A percentile compares a stretch with the other conserved stretches of the same genome.
These are phyloP conservation scores for Xylariaceae sp. DNA, from an alignment of 2,329 filamentous ascomycete species.

Conservation along the genomic window DNA sequence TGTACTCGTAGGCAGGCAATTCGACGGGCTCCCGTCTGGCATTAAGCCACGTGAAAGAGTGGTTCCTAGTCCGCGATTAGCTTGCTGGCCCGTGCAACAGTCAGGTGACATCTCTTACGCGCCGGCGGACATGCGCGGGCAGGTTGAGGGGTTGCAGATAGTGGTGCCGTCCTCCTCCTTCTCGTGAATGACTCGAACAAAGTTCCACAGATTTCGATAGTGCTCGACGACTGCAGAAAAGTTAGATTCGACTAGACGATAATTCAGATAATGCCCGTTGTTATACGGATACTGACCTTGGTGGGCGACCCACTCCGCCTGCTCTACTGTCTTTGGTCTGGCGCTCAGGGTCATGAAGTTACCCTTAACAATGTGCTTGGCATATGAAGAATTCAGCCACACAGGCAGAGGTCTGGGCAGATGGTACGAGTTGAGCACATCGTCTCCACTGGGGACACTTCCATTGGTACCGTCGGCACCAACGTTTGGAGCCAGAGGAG, in stretches of 20 bases:
- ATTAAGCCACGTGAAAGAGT: conserved; percentile 96
- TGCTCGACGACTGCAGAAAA: conserved; percentile 72
- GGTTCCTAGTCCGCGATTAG: conserved; percentile 50
- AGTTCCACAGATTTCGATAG: conserved; percentile 81
- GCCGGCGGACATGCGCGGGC: conserved; percentile 91
- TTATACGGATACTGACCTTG: conserved; percentile 58
- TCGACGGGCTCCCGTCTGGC: conserved; percentile 81
- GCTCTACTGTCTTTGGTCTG: conserved; percentile 86
- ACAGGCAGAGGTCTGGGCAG: conserved; percentile 63
- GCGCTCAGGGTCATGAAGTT: conserved; percentile 96
- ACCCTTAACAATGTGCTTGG: conserved; percentile 87
- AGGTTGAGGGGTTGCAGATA: conserved; percentile 78
- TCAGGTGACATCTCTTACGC: conserved; percentile 52
- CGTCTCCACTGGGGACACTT: conserved; percentile 46
- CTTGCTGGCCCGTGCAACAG: background rate
- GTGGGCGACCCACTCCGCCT: conserved; percentile 93
- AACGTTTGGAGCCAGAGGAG: conserved; percentile 61
- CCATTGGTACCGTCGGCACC: conserved; percentile 58
- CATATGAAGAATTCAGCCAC: conserved; percentile 70
- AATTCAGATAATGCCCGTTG: background rate
- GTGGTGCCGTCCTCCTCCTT: conserved; percentile 70
- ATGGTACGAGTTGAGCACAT: conserved; percentile 55
- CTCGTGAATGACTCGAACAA: conserved; percentile 83
- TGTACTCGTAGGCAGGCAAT: conserved; percentile 88
- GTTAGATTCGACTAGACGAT: conserved; percentile 15